phyloP scores from a whole-genome alignment of 345 rosid species.

The Heritiera fomes region DNA sequence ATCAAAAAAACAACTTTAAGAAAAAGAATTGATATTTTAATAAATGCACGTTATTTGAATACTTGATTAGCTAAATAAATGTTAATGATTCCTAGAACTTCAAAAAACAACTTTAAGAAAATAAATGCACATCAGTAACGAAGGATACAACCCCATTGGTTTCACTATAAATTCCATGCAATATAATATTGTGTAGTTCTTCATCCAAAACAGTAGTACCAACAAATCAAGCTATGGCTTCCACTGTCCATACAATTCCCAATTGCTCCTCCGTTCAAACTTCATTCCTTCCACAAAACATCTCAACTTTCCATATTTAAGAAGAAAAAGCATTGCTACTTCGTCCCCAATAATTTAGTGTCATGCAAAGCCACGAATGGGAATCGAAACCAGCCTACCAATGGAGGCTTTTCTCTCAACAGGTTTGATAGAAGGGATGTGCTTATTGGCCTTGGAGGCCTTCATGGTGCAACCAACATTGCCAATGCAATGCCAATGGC shows the following conservation, averaged over 20 bases:
- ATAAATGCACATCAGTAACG: neutral
- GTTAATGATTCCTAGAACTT: no score
- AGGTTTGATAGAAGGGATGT: constrained; percentile 48
- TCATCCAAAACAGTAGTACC: neutral
- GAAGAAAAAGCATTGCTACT: neutral
- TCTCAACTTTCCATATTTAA: constrained; percentile 24
- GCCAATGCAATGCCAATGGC: neutral
- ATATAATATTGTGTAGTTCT: no score
- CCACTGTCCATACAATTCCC: neutral
- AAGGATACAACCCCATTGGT: neutral
- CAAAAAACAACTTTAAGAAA: neutral
- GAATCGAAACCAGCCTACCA: constrained; percentile 12
- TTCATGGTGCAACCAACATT: constrained; percentile 40
- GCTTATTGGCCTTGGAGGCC: constrained; percentile 54
- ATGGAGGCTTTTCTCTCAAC: neutral
- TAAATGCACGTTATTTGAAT: no score
- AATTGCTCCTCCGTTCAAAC: neutral
- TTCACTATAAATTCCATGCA: neutral
- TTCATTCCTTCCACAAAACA: constrained; percentile 20
- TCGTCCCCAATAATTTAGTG: neutral
- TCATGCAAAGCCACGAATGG: constrained; percentile 32
- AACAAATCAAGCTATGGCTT: neutral
- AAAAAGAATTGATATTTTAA: no score
- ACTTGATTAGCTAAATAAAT: no score
- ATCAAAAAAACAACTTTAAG: no score